Base-by-base conservation (phyloP, 352 stramenopile genomes). In the Globisporangium spiculum region DNA sequence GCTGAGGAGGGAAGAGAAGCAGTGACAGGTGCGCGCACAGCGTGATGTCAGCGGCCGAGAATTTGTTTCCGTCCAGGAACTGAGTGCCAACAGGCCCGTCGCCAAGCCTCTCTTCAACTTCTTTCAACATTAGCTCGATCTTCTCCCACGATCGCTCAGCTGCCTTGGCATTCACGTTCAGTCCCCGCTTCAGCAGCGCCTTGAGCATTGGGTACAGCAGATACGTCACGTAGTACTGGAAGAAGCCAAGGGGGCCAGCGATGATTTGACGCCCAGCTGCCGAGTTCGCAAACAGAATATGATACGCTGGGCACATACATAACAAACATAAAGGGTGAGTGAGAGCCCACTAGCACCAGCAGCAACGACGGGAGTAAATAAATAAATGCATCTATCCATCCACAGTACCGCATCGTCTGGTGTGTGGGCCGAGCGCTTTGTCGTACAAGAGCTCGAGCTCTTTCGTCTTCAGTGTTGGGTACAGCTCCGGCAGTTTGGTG, bases 41-140 rank as follows among this genome's bases (percentile, higher is more conserved):
- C 22, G 79, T 64, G 58, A 89, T 84, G 63, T 89, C 81, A 16
- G 79, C 79, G 0, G 81, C 77, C 1, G 81, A 80, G 50, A 89
- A 86, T 6, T 67, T 71, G 1, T 71, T 34, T 2, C 79, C 81
- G 30, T 65, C 65, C 9, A 89, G 69, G 57, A 81, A 89, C 6
- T 61, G 66, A 14, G 63, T 70, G 56, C 81, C 79, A 5, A 88
- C 32, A 0, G 79, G 76, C 2, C 36, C 73, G n/a, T 81, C 71
- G 1, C 80, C 82, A 4, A 89, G 74, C 38, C 52, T 41, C 48
- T 70, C 60, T 30, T 76, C 65, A 0, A 68, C 70, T 20, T 77
- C 71, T 9, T 67, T 59, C 1, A 75, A 38, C 2, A 84, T 2
- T 0, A 55, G 30, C 30, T 87, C 70, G 26, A 88, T 65, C 46